Base-by-base conservation (phyloP, 192 early-diverging fungal species). In the Coemansia erecta region DNA sequence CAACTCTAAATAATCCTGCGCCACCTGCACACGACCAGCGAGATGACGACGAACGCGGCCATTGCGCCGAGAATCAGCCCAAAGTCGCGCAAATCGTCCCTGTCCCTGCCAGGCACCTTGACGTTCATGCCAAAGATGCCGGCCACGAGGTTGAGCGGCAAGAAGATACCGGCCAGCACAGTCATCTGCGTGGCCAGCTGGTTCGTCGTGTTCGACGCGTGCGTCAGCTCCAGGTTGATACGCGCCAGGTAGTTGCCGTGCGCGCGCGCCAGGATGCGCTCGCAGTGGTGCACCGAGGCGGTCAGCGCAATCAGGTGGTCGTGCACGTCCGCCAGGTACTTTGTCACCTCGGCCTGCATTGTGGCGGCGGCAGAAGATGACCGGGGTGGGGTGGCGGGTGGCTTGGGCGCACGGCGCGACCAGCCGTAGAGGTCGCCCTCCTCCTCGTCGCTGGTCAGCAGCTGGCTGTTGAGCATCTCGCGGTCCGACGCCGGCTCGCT, bases 161-260 rank as follows among this genome's bases (percentile, higher is more conserved):
- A 31, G 24, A 81, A 71, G 19, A 87, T 68, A 26, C 82, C 83
- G 3, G 84, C 85, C 22, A 89, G 66, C 56, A 70, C 64, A 0
- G 73, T 70, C 67, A 70, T 67, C 48, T 77, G 67, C 41, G 73
- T 70, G 2, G 68, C 68, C 45, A 77, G 64, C 60, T 70, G 60
- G 50, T 77, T 77, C 31, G 73, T 77, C 4, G 67, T 70, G 37
- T 70, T 70, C 9, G 80, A 84, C 24, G 85, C 82, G 58, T 86
- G 79, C 7, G 87, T 89, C 67, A 93, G 82, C 63, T 93, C 91
- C 18, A 94, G 85, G 22, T 83, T 85, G 53, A 94, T 90, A 56
- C 91, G 89, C 14, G 92, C 92, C 22, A 95, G 75, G 63, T 93
- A 95, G 70, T 95, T 95, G 19, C 83, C 82, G 66, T 95, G 91